Evolutionary conservation across 2,329 filamentous ascomycete genomes (phyloP).

Genomic region (Mycocentrospora acerina): DNA sequence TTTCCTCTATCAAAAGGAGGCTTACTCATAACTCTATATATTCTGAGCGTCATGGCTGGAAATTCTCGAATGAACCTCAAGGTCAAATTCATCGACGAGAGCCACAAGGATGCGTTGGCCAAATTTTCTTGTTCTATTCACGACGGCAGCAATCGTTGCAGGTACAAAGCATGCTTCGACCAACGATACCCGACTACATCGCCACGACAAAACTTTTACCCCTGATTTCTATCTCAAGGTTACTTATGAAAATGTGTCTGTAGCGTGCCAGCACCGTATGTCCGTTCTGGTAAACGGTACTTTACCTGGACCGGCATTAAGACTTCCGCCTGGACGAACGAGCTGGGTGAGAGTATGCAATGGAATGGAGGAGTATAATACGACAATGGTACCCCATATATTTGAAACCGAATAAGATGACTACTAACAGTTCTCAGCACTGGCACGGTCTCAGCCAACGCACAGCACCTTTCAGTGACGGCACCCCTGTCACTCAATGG

Average conservation of each 20-base stretch:
- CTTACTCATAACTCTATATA: too few relatives aligned
- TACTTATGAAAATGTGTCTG: constrained; percentile 44
- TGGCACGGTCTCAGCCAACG: constrained; percentile 67
- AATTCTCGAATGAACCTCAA: too few relatives aligned
- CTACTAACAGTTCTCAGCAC: constrained; percentile 48
- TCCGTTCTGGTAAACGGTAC: constrained; percentile 57
- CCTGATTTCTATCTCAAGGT: constrained; percentile 54
- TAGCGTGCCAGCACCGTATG: constrained; percentile 50
- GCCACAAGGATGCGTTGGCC: too few relatives aligned
- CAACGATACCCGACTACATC: constrained; percentile 1
- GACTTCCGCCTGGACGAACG: constrained; percentile 48
- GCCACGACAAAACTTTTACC: constrained; percentile 25
- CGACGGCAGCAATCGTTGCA: too few relatives aligned
- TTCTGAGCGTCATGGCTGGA: too few relatives aligned
- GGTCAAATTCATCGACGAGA: too few relatives aligned
- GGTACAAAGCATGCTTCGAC: too few relatives aligned
- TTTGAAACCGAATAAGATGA: too few relatives aligned
- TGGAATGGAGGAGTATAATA: constrained; percentile 54
- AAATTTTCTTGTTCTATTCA: too few relatives aligned
- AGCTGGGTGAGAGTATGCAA: constrained; percentile 63
- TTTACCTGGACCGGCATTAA: constrained; percentile 53
- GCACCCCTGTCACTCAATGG: constrained; percentile 65
- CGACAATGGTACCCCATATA: constrained; percentile 54
- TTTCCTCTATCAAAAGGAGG: too few relatives aligned
- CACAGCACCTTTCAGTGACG: constrained; percentile 65